These are phyloP conservation scores for Aspergillus intermedius DNA, from an alignment of 2,329 filamentous ascomycete genomes.

Conservation along the genomic window DNA sequence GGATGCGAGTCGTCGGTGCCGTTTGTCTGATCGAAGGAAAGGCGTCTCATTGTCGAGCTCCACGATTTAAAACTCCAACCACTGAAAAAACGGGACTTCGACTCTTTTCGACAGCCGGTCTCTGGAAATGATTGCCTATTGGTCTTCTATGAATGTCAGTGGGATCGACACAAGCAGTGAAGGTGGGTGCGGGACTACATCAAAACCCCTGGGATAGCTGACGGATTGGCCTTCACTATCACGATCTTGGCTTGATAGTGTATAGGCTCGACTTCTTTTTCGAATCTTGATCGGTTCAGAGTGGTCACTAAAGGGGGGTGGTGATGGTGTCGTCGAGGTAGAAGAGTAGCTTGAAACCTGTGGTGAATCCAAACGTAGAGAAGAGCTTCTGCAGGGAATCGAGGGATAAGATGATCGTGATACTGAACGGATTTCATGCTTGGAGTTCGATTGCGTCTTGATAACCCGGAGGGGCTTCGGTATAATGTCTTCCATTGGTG, in stretches of 20 bases:
- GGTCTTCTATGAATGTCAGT: background rate
- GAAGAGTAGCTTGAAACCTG: constrained; percentile 9
- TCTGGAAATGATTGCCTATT: background rate
- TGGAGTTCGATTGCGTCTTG: constrained; percentile 27
- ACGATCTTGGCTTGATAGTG: background rate
- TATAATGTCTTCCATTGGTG: constrained; percentile 18
- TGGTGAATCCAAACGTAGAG: constrained; percentile 10
- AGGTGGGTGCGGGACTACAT: background rate
- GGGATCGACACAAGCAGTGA: background rate
- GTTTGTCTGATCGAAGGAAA: constrained; percentile 2
- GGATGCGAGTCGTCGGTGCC: background rate
- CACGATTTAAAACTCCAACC: constrained; percentile 21
- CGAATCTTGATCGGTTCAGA: constrained; percentile 15
- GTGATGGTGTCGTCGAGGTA: constrained; percentile 19
- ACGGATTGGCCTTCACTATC: background rate
- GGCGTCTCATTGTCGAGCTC: constrained; percentile 2
- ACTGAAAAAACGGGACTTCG: constrained; percentile 3
- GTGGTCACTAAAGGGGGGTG: constrained; percentile 17
- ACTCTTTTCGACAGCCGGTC: background rate
- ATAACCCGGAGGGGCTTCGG: constrained; percentile 48
- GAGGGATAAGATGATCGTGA: constrained; percentile 11
- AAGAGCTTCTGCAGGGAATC: constrained; percentile 24
- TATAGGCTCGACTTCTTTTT: constrained; percentile 8
- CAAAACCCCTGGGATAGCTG: background rate
- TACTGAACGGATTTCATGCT: constrained; percentile 9